Evolutionary conservation across 2,329 filamentous ascomycete species (phyloP).

Genomic region (Colletotrichum melonis): DNA sequence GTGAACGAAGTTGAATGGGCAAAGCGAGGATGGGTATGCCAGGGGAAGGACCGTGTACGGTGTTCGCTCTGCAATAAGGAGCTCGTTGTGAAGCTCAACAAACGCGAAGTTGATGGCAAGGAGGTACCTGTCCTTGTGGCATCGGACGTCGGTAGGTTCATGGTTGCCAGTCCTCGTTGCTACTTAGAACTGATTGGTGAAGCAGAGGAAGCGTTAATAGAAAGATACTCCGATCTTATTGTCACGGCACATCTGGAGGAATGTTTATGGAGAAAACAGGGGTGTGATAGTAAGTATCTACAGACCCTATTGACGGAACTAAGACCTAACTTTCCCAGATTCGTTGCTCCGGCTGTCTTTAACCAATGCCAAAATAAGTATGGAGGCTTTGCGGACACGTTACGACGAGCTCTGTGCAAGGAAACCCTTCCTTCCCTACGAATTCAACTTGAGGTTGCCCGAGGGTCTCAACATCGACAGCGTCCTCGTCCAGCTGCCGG

Average conservation of each 20-base stretch:
- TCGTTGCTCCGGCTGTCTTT: conserved; percentile 71
- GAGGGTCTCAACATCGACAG: conserved; percentile 62
- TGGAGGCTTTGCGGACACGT: conserved; percentile 69
- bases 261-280: conserved; percentile 87
- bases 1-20: conserved; percentile 96
- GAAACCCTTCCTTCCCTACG: conserved; percentile 68
- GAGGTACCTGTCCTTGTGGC: conserved; percentile 64
- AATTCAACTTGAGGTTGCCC: conserved; percentile 70
- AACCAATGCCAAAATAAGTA: conserved; percentile 68
- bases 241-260: conserved; percentile 80
- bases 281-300: conserved; percentile 78
- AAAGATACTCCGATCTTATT: conserved; percentile 80
- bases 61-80: conserved; percentile 89
- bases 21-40: conserved; percentile 90
- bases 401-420: conserved; percentile 72
- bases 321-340: conserved; percentile 53
- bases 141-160: conserved; percentile 65
- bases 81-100: conserved; percentile 82
- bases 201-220: conserved; percentile 74
- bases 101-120: conserved; percentile 66
- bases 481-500: conserved; percentile 61
- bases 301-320: background rate
- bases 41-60: conserved; percentile 83
- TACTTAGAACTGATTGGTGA: conserved; percentile 28
- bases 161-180: background rate